Conservation (phyloP, 768 basidiomycete species). For the Suillus spraguei region DNA sequence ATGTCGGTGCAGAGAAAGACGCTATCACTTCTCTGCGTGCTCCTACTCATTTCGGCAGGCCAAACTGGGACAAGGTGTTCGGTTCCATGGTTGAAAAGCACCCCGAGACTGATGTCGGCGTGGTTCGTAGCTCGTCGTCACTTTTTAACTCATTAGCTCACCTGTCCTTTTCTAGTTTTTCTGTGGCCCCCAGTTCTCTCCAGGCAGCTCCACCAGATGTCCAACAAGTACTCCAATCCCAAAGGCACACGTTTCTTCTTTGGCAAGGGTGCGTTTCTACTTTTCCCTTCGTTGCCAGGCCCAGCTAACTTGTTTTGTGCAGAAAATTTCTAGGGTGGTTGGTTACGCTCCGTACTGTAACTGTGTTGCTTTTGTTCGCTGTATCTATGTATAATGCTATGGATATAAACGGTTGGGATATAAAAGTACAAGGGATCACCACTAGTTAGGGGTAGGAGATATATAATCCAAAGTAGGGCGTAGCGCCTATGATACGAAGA, state of each 20-base stretch:
- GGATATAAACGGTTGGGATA: not conserved
- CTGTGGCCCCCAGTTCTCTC: conserved; percentile 79
- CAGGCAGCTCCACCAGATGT: conserved; percentile 71
- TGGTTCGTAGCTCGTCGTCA: conserved; percentile 44
- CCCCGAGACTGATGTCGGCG: conserved; percentile 86
- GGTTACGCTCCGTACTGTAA: not conserved
- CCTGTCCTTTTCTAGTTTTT: conserved; percentile 61
- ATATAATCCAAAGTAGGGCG: not conserved
- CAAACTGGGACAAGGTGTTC: conserved; percentile 83
- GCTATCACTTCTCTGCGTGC: conserved; percentile 87
- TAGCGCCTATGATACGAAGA: not conserved
- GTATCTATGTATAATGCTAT: not conserved
- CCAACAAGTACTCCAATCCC: conserved; percentile 83
- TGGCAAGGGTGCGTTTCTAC: conserved; percentile 68
- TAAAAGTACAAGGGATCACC: not conserved
- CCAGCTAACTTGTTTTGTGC: conserved; percentile 2
- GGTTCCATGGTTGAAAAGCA: conserved; percentile 78
- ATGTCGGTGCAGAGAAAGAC: conserved; percentile 92
- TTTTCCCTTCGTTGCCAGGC: not conserved
- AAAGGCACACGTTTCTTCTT: conserved; percentile 87
- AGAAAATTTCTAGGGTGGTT: conserved; percentile 25
- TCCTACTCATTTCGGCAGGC: conserved; percentile 91
- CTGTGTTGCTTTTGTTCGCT: no score
- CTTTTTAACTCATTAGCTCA: not conserved
- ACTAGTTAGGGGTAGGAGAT: not conserved